Conservation (phyloP, 1,284 basidiomycete genomes). For the Cutaneotrichosporon mucoides region DNA sequence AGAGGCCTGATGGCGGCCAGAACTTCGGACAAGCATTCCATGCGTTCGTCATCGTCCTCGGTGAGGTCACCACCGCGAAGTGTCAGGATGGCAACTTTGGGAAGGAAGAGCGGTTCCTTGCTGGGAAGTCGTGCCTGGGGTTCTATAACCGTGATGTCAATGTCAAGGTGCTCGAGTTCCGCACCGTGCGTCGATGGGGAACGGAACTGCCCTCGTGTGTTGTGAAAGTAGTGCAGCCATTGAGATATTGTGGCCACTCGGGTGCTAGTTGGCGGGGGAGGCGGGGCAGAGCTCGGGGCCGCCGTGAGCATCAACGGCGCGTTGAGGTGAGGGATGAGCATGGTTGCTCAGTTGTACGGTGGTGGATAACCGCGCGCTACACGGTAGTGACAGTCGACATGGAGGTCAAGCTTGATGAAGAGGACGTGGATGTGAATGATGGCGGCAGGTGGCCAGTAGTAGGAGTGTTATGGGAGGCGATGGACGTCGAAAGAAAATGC, state of each 20-base stretch:
- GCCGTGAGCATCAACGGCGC: slow-evolving; percentile 5
- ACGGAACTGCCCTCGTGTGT: not conserved
- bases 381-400: not conserved
- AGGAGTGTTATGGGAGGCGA: no score
- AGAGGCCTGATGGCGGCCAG: not conserved
- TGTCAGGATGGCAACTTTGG: not conserved
- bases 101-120: not conserved
- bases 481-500: no score
- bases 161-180: slow-evolving; percentile 2
- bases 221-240: slow-evolving; percentile 4
- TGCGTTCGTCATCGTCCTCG: slow-evolving; percentile 2
- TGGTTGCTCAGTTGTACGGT: not conserved
- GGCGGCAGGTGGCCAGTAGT: no score
- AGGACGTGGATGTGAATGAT: no score
- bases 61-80: slow-evolving; percentile 3
- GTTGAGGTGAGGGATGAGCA: not conserved
- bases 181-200: not conserved
- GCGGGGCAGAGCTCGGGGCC: not conserved
- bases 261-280: not conserved
- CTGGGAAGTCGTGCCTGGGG: not conserved
- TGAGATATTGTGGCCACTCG: slow-evolving; percentile 1
- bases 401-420: not conserved
- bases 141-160: slow-evolving; percentile 1
- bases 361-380: not conserved
- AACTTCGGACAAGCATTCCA: slow-evolving; percentile 1